A percentile compares a stretch with the other conserved stretches of the same genome.
Conservation (phyloP, 2,329 filamentous ascomycete species). For the Ceratocystis eucalypticola region DNA sequence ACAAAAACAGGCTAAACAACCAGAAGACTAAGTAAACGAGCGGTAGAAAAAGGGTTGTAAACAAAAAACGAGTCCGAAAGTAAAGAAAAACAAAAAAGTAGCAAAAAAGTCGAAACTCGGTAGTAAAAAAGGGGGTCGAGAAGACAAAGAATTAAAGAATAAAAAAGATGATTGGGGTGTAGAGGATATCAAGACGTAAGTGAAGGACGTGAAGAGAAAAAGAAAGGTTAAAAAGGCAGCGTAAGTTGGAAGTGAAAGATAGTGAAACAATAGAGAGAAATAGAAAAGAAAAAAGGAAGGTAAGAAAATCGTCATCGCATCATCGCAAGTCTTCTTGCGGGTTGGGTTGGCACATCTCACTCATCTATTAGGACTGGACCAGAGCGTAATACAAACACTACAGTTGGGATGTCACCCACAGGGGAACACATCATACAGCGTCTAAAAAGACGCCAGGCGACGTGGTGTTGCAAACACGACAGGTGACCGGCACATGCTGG, state of each 20-base stretch:
- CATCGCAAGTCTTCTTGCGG: constrained; percentile 8
- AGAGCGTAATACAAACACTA: not conserved
- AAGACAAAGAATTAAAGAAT: constrained; percentile 19
- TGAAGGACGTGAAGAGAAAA: constrained; percentile 11
- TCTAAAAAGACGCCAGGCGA: constrained; percentile 13
- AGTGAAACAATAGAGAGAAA: constrained; percentile 4
- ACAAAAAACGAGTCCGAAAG: not conserved
- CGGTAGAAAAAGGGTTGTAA: not conserved
- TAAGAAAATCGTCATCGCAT: constrained; percentile 11
- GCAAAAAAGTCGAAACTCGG: not conserved
- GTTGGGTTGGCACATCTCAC: constrained; percentile 9
- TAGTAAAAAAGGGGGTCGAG: not conserved
- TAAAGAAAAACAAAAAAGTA: not conserved
- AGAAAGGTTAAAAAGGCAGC: constrained; percentile 11
- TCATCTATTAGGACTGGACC: not conserved
- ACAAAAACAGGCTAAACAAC: not conserved
- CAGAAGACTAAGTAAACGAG: not conserved
- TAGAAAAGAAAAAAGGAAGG: not conserved
- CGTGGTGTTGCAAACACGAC: constrained; percentile 11
- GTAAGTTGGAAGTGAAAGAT: constrained; percentile 15
- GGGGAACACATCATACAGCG: constrained; percentile 6
- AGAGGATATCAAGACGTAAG: constrained; percentile 18
- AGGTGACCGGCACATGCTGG: constrained; percentile 15
- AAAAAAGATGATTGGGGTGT: constrained; percentile 7
- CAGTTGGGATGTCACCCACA: constrained; percentile 11